phyloP scores from a whole-genome alignment of 2,329 filamentous ascomycete genomes.

The Didymella segeticola region DNA sequence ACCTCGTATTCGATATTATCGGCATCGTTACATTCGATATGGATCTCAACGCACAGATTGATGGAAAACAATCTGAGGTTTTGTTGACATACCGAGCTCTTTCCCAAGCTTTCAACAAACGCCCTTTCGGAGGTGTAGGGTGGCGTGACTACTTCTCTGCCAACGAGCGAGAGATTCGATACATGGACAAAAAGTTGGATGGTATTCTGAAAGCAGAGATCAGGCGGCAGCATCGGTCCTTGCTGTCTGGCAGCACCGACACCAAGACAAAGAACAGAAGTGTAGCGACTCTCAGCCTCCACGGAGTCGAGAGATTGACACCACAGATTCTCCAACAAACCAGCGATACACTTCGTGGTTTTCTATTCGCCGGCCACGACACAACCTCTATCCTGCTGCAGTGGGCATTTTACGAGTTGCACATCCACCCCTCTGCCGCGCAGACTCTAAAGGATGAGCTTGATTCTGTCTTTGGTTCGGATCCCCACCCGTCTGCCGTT shows the following conservation, averaged over 20 bases:
- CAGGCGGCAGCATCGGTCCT: conserved; percentile 13
- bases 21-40: conserved; percentile 28
- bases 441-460: background rate
- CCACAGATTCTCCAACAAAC: conserved; percentile 38
- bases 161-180: conserved; percentile 23
- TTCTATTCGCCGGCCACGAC: conserved; percentile 46
- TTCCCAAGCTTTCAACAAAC: conserved; percentile 26
- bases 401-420: conserved; percentile 37
- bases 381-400: conserved; percentile 35
- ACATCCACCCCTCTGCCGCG: conserved; percentile 24
- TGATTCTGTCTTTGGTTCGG: background rate
- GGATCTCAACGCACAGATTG: conserved; percentile 25
- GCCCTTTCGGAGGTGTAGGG: conserved; percentile 15
- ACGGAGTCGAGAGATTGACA: conserved; percentile 21
- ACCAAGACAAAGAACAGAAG: conserved; percentile 8
- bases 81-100: conserved; percentile 26
- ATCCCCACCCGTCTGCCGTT: background rate
- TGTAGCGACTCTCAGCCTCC: conserved; percentile 23
- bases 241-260: background rate
- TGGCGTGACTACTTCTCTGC: conserved; percentile 24
- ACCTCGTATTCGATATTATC: conserved; percentile 31
- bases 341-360: conserved; percentile 45
- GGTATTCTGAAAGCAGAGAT: conserved; percentile 23
- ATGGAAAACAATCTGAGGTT: conserved; percentile 20
- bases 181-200: conserved; percentile 20